Evolutionary conservation across 140 eudicot species (phyloP), one percentile per base, ranked within the genome.

Genomic region (Stevia rebaudiana): DNA sequence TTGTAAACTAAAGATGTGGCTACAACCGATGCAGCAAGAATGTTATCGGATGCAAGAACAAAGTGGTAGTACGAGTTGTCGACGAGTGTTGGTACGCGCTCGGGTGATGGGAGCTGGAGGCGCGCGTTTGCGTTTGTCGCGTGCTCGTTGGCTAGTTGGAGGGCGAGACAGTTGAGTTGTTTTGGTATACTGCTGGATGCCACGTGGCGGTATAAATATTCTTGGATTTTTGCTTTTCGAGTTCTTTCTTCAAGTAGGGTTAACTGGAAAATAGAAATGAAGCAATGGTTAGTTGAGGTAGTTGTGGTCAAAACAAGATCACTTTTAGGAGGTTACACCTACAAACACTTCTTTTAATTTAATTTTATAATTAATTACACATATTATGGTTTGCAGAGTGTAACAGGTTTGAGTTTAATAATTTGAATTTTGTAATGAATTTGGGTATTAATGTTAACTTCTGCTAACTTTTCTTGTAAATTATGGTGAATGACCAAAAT

Each of bases 171-270:
- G 60, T 92, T 90, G 11, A 88, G 95, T 22, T 88, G 94, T 76
- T 92, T 92, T 0, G 98, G 98, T 35, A 88, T 92, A 87, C 98
- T 83, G 79, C 95, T 92, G 2, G 96, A 92, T 40, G 98, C 98
- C 60, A 92, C 98, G 30, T 92, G 98, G 31, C 98, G 85, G 72
- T 92, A 88, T 6, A 92, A 62, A 71, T 85, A 92, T 73, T 92
- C 98, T 48, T 85, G 96, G 39, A 92, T 83, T 63, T 92, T 92
- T 3, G 98, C 94, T 19, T 74, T 92, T 79, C 98, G 72, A 2
- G 98, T 92, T 61, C 85, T 85, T 70, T 88, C 84, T 67, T 92
- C 96, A 6, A 92, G 83, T 55, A 85, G 81, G 62, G 83, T 85
- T n/a, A 91, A 76, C 98, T 91, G 73, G 68, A 33, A 76, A 41